Conservation (phyloP, 2,329 filamentous ascomycete species). For the Ramichloridium luteum region DNA sequence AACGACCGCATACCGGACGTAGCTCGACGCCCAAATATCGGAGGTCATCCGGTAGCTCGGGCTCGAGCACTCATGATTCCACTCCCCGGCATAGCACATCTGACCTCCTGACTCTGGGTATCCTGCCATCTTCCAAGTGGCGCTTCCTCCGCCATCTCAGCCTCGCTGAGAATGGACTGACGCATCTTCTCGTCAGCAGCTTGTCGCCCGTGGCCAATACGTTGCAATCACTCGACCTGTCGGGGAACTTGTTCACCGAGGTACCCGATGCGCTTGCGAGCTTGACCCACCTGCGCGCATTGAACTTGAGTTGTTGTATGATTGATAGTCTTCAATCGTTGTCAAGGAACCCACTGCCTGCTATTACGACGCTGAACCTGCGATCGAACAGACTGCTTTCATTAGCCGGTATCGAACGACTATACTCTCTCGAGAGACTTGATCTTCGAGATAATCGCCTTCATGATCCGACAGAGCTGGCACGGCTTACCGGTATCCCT, state of each 20-base stretch:
- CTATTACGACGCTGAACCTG: conserved; percentile 85
- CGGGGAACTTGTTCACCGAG: conserved; percentile 84
- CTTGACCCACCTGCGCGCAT: conserved; percentile 72
- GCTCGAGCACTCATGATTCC: conserved; percentile 54
- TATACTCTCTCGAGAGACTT: conserved; percentile 77
- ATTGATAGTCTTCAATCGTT: conserved; percentile 87
- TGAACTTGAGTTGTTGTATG: conserved; percentile 96
- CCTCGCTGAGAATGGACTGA: conserved; percentile 81
- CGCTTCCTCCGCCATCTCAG: conserved; percentile 86
- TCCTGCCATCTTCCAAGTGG: conserved; percentile 81
- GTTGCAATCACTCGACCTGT: conserved; percentile 82
- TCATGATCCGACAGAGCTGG: conserved; percentile 82
- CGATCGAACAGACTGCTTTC: conserved; percentile 78
- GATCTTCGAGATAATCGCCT: conserved; percentile 85
- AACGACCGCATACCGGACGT: conserved; percentile 45
- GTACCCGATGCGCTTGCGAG: conserved; percentile 83
- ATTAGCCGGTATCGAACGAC: conserved; percentile 76
- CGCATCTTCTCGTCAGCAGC: conserved; percentile 61
- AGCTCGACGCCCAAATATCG: conserved; percentile 60
- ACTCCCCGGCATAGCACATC: conserved; percentile 56
- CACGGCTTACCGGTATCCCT: conserved; percentile 77
- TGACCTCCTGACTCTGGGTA: conserved; percentile 59
- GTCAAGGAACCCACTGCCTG: conserved; percentile 72
- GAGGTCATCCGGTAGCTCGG: conserved; percentile 85
- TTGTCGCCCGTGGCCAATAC: conserved; percentile 75